phyloP scores from a whole-genome alignment of 305 asterid species.

The Fraxinus sp. region DNA sequence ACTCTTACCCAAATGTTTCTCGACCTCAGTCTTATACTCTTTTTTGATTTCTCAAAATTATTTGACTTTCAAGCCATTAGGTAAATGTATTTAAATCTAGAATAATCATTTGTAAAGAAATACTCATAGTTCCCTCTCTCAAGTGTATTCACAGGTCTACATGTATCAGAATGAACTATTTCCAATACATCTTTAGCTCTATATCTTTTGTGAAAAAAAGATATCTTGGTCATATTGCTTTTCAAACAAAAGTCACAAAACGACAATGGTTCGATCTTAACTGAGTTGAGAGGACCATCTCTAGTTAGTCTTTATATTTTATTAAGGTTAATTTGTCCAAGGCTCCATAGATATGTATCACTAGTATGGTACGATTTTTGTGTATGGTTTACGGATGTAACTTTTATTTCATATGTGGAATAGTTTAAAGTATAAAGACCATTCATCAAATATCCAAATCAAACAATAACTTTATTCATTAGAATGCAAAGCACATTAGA shows the following conservation, averaged over 20 bases:
- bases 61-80: neutral
- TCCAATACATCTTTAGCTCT: too few species aligned
- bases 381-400: neutral
- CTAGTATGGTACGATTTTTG: neutral
- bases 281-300: neutral
- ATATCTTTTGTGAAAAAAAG: neutral
- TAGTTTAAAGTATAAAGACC: neutral
- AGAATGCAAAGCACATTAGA: too few species aligned
- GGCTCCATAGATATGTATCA: neutral
- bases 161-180: neutral
- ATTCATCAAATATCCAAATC: too few species aligned
- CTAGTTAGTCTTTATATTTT: neutral
- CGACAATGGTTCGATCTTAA: neutral
- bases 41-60: neutral
- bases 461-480: too few species aligned
- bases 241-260: neutral
- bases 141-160: neutral
- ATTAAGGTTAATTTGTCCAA: neutral
- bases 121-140: neutral
- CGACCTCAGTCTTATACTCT: neutral
- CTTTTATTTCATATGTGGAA: neutral
- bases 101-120: neutral
- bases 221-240: too few species aligned
- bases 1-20: neutral
- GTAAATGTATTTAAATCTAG: neutral